Percentiles rank a stretch among this genome's conserved stretches.
Conservation (phyloP, 306 rosid species). For the barrel medic (Medicago truncatula) region MtrunA17r5.0-ANR NC_053045.1:32350501-32351000, state of each 20-base stretch:
- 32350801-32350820: conserved; percentile 85
- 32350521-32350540: conserved; percentile 90
- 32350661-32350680: conserved; percentile 73
- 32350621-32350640: conserved; percentile 73
- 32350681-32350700: conserved; percentile 77
- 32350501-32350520: conserved; percentile 83
- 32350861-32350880: conserved; percentile 9
- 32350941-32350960: conserved; percentile 91
- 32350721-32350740: conserved; percentile 76
- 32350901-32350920: conserved; percentile 80
- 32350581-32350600: conserved; percentile 93
- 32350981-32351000: conserved; percentile 10
- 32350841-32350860: conserved; percentile 23
- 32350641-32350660: conserved; percentile 62
- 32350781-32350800: conserved; percentile 99
- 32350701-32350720: conserved; percentile 83
- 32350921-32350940: conserved; percentile 82
- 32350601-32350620: conserved; percentile 80
- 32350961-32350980: conserved; percentile 88
- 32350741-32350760: conserved; percentile 74
- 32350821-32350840: conserved; percentile 37
- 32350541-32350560: conserved; percentile 74
- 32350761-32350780: conserved; percentile 70
- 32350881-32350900: conserved; percentile 23
- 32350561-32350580: conserved; percentile 38